phyloP scores from a whole-genome alignment of 306 rosid species.

The Gastrolobium bilobum region DNA sequence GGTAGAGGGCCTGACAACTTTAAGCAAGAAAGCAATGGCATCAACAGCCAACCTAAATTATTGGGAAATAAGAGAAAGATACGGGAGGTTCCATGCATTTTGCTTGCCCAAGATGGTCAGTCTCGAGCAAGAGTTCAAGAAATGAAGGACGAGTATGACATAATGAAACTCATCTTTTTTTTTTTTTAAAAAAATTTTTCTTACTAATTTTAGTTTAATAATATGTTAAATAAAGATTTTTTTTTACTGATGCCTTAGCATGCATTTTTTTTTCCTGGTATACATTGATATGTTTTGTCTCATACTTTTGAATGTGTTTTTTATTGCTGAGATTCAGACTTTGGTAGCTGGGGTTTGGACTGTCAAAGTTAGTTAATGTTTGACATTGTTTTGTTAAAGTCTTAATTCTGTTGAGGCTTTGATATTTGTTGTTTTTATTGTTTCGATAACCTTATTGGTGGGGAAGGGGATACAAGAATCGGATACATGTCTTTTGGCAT shows the following conservation, averaged over 20 bases:
- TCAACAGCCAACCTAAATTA: conserved; percentile 42
- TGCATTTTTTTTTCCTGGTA: conserved; percentile 39
- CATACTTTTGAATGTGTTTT: neutral
- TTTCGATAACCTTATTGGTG: conserved; percentile 24
- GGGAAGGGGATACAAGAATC: conserved; percentile 8
- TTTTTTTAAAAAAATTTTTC: neutral
- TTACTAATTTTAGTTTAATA: conserved; percentile 14
- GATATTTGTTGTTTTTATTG: conserved; percentile 19
- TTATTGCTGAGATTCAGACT: conserved; percentile 1
- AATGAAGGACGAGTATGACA: conserved; percentile 75
- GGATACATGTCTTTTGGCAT: conserved; percentile 31
- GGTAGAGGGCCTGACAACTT: conserved; percentile 49
- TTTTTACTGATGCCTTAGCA: conserved; percentile 21
- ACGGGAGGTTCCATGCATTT: conserved; percentile 55
- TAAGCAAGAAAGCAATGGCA: conserved; percentile 61
- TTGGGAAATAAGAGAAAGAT: conserved; percentile 72
- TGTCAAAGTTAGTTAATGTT: conserved; percentile 29
- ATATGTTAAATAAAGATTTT: conserved; percentile 20
- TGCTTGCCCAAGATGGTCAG: conserved; percentile 71
- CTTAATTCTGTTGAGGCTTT: conserved; percentile 19
- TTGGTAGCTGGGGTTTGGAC: conserved; percentile 20
- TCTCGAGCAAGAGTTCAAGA: conserved; percentile 73
- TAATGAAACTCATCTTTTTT: conserved; percentile 28
- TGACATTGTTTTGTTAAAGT: neutral
- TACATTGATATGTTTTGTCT: conserved; percentile 13